Evolutionary conservation across 495 filamentous ascomycete species (phyloP).

Genomic region (Xylaria sp.): DNA sequence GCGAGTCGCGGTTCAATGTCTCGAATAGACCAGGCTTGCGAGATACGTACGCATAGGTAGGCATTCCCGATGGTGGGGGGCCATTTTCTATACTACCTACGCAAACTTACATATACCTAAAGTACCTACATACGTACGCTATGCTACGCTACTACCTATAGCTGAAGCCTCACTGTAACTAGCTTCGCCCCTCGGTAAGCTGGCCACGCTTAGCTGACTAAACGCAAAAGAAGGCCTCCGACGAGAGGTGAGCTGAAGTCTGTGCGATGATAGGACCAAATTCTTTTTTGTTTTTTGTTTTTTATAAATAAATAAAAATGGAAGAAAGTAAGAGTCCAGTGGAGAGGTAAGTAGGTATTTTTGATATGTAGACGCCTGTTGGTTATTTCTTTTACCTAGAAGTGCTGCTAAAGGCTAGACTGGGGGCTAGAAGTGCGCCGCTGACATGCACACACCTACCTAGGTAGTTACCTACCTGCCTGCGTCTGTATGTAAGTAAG

Average conservation of each 20-base stretch:
- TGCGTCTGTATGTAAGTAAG: too few species aligned
- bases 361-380: not conserved
- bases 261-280: too few species aligned
- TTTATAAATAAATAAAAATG: too few species aligned
- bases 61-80: too few species aligned
- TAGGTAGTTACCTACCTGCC: too few species aligned
- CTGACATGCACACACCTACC: not conserved
- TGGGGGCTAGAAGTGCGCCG: not conserved
- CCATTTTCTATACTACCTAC: too few species aligned
- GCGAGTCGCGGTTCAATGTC: slow-evolving; percentile 6
- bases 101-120: too few species aligned
- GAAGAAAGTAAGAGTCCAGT: too few species aligned
- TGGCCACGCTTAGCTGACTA: not conserved
- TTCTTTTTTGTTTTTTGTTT: too few species aligned
- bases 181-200: not conserved
- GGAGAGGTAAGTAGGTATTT: not conserved
- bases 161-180: not conserved
- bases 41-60: too few species aligned
- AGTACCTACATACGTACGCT: not conserved
- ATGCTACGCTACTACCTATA: too few species aligned
- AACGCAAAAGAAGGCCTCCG: not conserved
- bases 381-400: not conserved
- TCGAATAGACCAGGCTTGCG: not conserved
- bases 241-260: not conserved
- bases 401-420: too few species aligned